Evolutionary conservation across 345 rosid species (phyloP).

Genomic region (Euphorbia tirucalli): DNA sequence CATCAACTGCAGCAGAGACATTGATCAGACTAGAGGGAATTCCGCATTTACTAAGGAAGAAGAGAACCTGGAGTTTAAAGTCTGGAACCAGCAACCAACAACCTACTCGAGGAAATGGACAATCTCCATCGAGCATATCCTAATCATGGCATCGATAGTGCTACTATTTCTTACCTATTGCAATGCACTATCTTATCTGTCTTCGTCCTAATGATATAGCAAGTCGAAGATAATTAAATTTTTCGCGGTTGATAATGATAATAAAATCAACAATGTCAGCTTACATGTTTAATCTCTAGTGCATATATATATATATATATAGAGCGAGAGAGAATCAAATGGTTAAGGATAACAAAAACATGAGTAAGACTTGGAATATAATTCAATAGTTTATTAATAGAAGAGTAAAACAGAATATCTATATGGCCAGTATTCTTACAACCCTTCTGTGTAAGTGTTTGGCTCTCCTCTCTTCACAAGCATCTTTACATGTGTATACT

Average conservation of each 20-base stretch:
- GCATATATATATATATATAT: background rate
- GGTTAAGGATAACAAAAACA: background rate
- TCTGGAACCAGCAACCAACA: constrained; percentile 2
- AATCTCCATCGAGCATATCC: constrained; percentile 7
- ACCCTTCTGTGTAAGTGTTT: constrained; percentile 15
- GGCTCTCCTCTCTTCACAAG: constrained; percentile 14
- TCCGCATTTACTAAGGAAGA: background rate
- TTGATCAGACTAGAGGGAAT: background rate
- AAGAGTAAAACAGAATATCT: background rate
- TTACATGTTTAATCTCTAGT: background rate
- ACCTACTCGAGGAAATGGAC: constrained; percentile 15
- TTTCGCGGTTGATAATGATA: background rate
- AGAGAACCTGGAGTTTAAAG: constrained; percentile 10
- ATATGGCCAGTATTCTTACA: constrained; percentile 12
- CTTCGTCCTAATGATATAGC: background rate
- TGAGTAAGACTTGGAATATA: background rate
- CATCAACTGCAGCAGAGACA: background rate
- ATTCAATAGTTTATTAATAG: background rate
- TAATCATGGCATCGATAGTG: constrained; percentile 21
- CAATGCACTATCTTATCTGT: background rate
- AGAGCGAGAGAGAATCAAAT: background rate
- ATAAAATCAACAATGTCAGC: background rate
- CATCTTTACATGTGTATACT: constrained; percentile 39
- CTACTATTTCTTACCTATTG: constrained; percentile 20
- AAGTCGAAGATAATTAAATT: background rate